These are phyloP conservation scores for Trebouxia gelatinosa DNA, from an alignment of 163 green algal species.

Conservation along the genomic window DNA sequence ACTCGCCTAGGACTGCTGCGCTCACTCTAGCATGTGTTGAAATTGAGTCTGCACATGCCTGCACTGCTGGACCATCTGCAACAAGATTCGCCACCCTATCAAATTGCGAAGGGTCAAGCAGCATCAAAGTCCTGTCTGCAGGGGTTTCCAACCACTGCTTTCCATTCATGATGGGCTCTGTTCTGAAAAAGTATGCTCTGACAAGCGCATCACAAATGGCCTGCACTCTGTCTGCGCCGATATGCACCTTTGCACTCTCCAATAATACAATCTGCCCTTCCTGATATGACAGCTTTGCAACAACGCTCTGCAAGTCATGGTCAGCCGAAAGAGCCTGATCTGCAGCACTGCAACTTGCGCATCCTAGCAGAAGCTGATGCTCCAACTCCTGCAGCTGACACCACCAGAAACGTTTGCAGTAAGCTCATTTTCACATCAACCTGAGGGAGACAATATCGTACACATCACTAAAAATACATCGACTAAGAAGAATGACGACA, in stretches of 20 bases:
- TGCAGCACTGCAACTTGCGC: not conserved
- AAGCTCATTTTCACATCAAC: not conserved
- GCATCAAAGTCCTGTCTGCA: not conserved
- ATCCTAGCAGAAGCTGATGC: not conserved
- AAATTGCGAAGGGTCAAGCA: not conserved
- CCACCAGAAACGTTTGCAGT: not conserved
- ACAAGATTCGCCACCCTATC: not conserved
- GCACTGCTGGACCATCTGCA: not conserved
- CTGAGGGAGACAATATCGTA: not conserved
- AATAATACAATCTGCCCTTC: not conserved
- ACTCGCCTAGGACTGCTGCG: not conserved
- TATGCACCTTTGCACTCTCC: not conserved
- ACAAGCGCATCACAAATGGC: not conserved
- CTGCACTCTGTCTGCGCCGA: not conserved
- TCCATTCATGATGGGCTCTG: not conserved
- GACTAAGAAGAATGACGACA: not conserved
- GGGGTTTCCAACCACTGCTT: not conserved
- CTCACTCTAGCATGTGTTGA: not conserved
- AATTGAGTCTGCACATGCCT: not conserved
- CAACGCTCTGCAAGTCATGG: not conserved
- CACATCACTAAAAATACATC: not conserved
- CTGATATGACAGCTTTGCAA: not conserved
- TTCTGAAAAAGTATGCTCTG: not conserved
- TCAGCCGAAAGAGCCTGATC: not conserved
- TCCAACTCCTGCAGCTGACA: conserved; percentile 8